Conservation (phyloP, 192 early-diverging fungal species). For the Rhizophagus sp. region DNA sequence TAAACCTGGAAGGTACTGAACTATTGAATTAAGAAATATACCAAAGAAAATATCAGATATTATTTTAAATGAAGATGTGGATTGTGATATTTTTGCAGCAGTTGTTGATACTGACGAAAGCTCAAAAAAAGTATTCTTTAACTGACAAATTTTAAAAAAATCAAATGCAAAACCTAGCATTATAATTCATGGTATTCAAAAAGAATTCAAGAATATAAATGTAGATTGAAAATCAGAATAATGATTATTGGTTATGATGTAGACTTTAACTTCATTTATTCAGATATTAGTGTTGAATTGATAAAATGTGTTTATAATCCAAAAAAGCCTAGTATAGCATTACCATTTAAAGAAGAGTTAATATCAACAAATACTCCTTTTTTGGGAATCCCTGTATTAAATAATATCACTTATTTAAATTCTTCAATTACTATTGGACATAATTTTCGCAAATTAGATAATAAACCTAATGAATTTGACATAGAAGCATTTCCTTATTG, state of each 20-base stretch:
- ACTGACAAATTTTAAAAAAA: background rate
- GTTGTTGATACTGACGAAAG: background rate
- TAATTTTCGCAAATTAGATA: background rate
- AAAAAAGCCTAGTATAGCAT: background rate
- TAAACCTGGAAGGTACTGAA: too few species aligned
- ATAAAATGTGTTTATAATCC: too few species aligned
- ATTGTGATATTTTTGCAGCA: background rate
- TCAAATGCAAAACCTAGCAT: background rate
- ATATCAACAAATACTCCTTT: background rate
- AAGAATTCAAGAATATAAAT: background rate
- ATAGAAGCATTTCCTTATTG: too few species aligned
- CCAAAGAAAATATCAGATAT: too few species aligned
- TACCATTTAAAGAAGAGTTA: background rate
- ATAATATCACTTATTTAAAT: background rate
- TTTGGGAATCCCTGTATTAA: background rate
- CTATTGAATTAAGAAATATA: too few species aligned
- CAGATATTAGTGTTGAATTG: background rate
- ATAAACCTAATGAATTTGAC: too few species aligned
- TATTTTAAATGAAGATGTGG: too few species aligned
- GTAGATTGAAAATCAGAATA: background rate
- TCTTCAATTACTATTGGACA: background rate
- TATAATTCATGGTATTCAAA: background rate
- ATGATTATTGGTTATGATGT: background rate
- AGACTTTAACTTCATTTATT: background rate
- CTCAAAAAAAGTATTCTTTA: background rate